Base-by-base conservation (phyloP, 2,329 filamentous ascomycete species). In the Bipolaris sorokiniana region DNA sequence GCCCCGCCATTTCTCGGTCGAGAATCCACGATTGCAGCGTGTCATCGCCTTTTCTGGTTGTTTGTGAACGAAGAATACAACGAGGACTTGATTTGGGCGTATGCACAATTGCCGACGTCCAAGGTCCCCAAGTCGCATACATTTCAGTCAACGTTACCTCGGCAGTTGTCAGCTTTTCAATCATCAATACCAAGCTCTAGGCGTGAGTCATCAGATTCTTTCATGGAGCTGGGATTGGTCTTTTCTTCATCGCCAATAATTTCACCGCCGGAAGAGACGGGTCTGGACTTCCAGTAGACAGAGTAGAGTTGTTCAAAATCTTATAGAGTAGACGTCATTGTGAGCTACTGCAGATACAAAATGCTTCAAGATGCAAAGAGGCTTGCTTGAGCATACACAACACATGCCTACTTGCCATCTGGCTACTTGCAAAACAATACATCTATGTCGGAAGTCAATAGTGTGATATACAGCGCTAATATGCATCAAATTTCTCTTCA, bases 1-100 rank as follows among this genome's bases (percentile, higher is more conserved):
- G 28, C 47, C 7, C 51, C 51, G 7, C 23, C 36, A 15, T 48
- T 31, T 20, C 40, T 26, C n/a, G 47, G 34, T 15, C 34, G 22
- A 36, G 53, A 56, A 31, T 34, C 31, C n/a, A 47, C 37, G 16
- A 51, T 56, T 20, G 47, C 34, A 23, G 36, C 51, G 10, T 55
- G 34, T 26, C 22, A 54, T 23, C 38, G 36, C 13, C 28, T 51
- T n/a, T 51, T 59, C 20, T 51, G 28, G 10, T 22, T 41, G 9
- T 59, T 51, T 28, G 40, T 33, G 1, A 44, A 51, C 31, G 51
- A 59, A 6, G 56, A 59, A n/a, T 59, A 59, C 40, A 54, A 59
- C 22, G 51, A 59, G 20, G 51, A 59, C 13, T 37, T 59, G 4
- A 41, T 55, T 10, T 51, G 54, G 56, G 56, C 56, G 22, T 42